These are phyloP conservation scores for Venturiaceae sp. DNA, from an alignment of 2,329 filamentous ascomycete genomes.

Conservation along the genomic window DNA sequence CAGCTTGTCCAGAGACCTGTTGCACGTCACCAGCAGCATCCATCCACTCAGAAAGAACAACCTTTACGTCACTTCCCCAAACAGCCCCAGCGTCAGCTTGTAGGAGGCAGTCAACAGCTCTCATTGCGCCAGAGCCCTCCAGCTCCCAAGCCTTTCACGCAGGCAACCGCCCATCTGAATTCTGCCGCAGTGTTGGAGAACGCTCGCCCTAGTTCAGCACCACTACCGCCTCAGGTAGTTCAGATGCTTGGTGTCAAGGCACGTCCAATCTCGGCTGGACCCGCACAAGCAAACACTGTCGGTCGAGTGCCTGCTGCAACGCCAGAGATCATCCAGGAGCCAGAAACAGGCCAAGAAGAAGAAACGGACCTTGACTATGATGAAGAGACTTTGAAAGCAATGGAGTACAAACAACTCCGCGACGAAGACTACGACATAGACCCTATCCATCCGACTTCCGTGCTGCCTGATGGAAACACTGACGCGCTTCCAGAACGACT, in stretches of 20 bases:
- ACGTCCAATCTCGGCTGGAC: not conserved
- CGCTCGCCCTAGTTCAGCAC: not conserved
- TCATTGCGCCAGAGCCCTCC: not conserved
- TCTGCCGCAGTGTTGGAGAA: not conserved
- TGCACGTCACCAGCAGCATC: not conserved
- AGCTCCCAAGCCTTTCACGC: not conserved
- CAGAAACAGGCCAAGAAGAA: not conserved
- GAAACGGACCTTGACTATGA: conserved; percentile 17
- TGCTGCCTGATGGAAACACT: conserved; percentile 7
- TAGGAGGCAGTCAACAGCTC: not conserved
- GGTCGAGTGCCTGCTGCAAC: not conserved
- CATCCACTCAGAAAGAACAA: not conserved
- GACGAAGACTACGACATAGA: conserved; percentile 17
- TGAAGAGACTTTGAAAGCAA: conserved; percentile 14
- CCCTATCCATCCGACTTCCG: conserved; percentile 7
- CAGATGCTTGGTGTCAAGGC: not conserved
- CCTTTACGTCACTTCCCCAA: not conserved
- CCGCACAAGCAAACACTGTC: not conserved
- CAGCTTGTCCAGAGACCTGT: not conserved
- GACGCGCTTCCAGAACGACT: conserved; percentile 16
- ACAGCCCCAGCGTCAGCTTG: not conserved
- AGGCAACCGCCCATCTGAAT: not conserved
- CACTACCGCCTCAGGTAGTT: not conserved
- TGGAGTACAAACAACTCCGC: conserved; percentile 18
- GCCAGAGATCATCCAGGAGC: not conserved